Base-by-base conservation (phyloP, 2,329 filamentous ascomycete species). In the Fusarium nematophilum region DNA sequence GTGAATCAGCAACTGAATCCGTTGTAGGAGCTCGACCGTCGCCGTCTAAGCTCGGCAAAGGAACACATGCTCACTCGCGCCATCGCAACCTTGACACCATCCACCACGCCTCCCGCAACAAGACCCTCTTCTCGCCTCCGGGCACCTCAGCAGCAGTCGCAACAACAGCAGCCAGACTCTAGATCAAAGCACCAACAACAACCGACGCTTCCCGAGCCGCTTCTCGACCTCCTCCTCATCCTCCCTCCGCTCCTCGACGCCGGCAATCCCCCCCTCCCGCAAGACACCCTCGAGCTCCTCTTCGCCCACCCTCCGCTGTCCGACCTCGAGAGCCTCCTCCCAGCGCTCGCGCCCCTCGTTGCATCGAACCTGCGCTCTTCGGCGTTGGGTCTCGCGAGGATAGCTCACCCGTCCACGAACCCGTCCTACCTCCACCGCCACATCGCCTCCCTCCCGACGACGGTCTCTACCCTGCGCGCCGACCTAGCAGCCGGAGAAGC, bases 351-450 rank as follows among this genome's bases (percentile, higher is more conserved):
- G 1, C 66, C 72, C 2, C 72, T 86, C 5, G 57, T 87, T 14
- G 85, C 84, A 3, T 66, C 75, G 0, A 74, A 76, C n/a, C 76
- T 89, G 1, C 80, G 82, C 48, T 68, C 75, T 2, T 78, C 79
- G 11, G 84, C 84, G 21, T 73, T 79, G 11, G 66, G 75, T 13
- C 75, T 86, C 18, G 78, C 82, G 1, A 79, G 83, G 31, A 74
- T 83, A 27, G 70, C 77, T 3, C 77, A 80, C 59, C 82, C 83
- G 0, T 73, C 74, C 13, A 84, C 81, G 1, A 84, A 84, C 69
- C 76, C 83, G 1, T 83, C 83, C 15, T 85, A 79, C 66, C 74
- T 87, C n/a, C 86, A 88, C 73, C 84, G 86, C 15, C 72, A 78
- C 18, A 81, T 88, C 43, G 76, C 84, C 1, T 73, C 77, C 14